Conservation (phyloP, 768 basidiomycete species). For the Nidularia pulvinata region DNA sequence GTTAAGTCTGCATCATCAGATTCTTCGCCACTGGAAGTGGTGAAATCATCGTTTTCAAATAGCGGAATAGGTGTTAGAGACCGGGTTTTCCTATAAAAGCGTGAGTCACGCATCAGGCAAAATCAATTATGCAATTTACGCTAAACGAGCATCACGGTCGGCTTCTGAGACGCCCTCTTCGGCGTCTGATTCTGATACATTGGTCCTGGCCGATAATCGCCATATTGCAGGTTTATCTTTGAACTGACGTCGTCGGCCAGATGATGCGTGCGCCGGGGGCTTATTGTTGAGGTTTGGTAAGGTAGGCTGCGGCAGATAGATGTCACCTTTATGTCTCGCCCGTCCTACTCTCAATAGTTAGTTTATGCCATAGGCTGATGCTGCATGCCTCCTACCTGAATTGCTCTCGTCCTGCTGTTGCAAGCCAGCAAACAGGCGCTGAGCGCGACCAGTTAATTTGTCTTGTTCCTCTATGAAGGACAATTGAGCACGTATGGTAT, state of each 20-base stretch:
- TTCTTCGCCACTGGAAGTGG: slow-evolving; percentile 71
- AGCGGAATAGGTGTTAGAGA: slow-evolving; percentile 38
- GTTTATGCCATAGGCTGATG: not conserved
- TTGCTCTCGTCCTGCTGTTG: slow-evolving; percentile 6
- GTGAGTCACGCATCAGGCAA: not conserved
- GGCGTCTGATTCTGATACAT: slow-evolving; percentile 64
- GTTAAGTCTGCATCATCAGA: slow-evolving; percentile 77
- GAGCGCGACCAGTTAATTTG: slow-evolving; percentile 59
- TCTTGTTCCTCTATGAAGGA: slow-evolving; percentile 77
- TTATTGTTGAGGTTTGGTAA: slow-evolving; percentile 8
- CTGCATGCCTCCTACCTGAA: not conserved
- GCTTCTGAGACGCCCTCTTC: slow-evolving; percentile 64
- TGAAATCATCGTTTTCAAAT: slow-evolving; percentile 42
- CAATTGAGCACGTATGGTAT: slow-evolving; percentile 50
- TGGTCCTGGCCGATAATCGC: slow-evolving; percentile 17
- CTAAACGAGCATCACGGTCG: slow-evolving; percentile 71
- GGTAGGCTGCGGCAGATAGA: not conserved
- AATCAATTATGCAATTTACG: slow-evolving; percentile 38
- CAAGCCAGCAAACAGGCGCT: slow-evolving; percentile 43
- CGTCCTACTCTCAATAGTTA: not conserved
- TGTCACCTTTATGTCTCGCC: not conserved
- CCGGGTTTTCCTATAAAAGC: slow-evolving; percentile 45
- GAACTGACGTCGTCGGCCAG: too few relatives aligned
- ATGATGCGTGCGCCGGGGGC: too few relatives aligned
- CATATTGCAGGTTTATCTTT: slow-evolving; percentile 5